Evolutionary conservation across 2,329 filamentous ascomycete species (phyloP).

Genomic region (Sclerotinia minor): DNA sequence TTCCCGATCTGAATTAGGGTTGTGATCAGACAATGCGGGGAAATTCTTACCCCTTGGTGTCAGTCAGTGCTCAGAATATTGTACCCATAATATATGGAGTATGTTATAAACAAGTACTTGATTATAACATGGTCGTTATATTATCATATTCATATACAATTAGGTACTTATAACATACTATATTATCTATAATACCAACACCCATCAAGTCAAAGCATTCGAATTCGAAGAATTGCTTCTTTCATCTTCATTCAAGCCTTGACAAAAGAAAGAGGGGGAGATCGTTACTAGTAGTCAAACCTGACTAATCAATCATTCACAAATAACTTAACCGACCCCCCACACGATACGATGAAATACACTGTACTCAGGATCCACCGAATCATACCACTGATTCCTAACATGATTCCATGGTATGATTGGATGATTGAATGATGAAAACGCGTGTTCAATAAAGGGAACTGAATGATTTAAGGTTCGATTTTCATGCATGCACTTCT

Average conservation of each 20-base stretch:
- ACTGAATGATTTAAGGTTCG: neutral
- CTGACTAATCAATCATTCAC: neutral
- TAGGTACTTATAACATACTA: too few relatives aligned
- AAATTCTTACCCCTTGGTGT: neutral
- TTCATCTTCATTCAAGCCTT: neutral
- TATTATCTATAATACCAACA: too few relatives aligned
- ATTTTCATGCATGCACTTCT: neutral
- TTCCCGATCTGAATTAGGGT: neutral
- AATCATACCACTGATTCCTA: conserved; percentile 9
- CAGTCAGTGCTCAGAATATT: neutral
- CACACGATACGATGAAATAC: neutral
- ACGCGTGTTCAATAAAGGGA: conserved; percentile 3
- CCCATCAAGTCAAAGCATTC: too few relatives aligned
- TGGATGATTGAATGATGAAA: neutral
- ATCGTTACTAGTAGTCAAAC: neutral
- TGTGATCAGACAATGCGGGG: conserved; percentile 12
- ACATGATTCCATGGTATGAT: conserved; percentile 6
- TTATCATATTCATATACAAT: too few relatives aligned
- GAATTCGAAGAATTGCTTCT: too few relatives aligned
- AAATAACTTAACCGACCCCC: too few relatives aligned
- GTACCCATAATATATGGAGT: too few relatives aligned
- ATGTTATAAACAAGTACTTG: too few relatives aligned
- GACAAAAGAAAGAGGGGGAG: neutral
- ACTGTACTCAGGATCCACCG: neutral
- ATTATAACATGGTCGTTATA: too few relatives aligned